Percentiles rank a stretch among this genome's conserved stretches.
Conservation (phyloP, 139 green algal species). For the Auxenochlorella pyrenoidosa region DNA sequence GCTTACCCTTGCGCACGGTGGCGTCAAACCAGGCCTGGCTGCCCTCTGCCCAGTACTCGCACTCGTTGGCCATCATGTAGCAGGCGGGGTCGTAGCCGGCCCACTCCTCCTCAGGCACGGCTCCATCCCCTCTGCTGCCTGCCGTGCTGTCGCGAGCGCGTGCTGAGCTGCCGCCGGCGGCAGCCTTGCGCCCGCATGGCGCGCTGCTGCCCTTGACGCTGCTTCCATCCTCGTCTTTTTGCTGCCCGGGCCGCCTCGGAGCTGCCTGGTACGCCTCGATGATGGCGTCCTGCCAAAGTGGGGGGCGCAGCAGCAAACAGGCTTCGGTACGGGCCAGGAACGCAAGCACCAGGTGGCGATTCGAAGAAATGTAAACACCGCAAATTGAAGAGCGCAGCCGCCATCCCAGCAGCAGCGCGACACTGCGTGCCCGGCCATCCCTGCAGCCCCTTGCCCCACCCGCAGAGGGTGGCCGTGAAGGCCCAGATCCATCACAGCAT, state of each 20-base stretch:
- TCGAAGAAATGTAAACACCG: no score
- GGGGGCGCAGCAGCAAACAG: background rate
- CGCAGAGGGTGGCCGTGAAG: conserved; percentile 34
- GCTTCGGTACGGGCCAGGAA: no score
- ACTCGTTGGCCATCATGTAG: conserved; percentile 68
- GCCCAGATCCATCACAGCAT: conserved; percentile 47
- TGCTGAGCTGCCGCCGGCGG: no score
- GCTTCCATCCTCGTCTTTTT: background rate
- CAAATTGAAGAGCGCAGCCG: no score
- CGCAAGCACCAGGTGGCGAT: no score
- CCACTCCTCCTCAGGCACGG: background rate
- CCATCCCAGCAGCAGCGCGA: no score
- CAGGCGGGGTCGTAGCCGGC: conserved; percentile 3
- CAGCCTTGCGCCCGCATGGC: no score
- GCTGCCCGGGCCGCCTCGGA: background rate
- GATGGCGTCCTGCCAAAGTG: conserved; percentile 21
- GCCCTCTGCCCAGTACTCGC: conserved; percentile 86
- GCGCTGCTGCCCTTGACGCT: background rate
- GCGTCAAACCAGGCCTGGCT: conserved; percentile 80
- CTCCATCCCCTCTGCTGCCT: background rate
- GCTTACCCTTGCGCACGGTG: conserved; percentile 57
- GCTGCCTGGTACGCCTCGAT: conserved; percentile 38
- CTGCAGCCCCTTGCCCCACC: background rate
- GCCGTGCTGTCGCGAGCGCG: background rate
- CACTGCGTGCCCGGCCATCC: no score